Conservation (phyloP, 2,329 filamentous ascomycete species). For the Pseudonectria buxi region DNA sequence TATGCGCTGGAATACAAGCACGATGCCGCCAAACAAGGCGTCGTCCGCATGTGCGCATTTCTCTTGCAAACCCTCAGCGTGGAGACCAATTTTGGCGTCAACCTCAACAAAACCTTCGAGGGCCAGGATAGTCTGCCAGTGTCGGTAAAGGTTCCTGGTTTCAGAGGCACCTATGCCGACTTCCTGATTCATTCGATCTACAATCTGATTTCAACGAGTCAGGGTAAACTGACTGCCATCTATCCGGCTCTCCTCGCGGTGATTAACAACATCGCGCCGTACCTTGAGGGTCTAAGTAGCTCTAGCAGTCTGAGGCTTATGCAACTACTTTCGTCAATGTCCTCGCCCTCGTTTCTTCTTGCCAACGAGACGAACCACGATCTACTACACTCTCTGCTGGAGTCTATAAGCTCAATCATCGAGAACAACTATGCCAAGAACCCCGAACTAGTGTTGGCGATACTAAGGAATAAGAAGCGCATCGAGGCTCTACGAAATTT, state of each 20-base stretch:
- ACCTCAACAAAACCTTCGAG: conserved; percentile 82
- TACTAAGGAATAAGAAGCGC: conserved; percentile 71
- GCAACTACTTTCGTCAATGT: conserved; percentile 87
- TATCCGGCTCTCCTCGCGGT: conserved; percentile 89
- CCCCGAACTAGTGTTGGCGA: conserved; percentile 68
- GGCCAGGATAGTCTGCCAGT: conserved; percentile 80
- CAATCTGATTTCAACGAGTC: conserved; percentile 81
- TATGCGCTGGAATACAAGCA: conserved; percentile 86
- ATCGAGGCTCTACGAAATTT: conserved; percentile 83
- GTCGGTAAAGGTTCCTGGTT: conserved; percentile 74
- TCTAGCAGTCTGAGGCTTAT: conserved; percentile 74
- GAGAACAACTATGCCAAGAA: conserved; percentile 85
- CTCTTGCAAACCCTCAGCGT: conserved; percentile 91
- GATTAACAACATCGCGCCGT: conserved; percentile 86
- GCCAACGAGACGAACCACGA: conserved; percentile 87
- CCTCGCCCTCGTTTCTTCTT: conserved; percentile 82
- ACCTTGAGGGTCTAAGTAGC: conserved; percentile 69
- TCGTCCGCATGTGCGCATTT: conserved; percentile 97
- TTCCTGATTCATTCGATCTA: conserved; percentile 95
- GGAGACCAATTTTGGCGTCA: conserved; percentile 82
- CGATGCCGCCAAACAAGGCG: conserved; percentile 80
- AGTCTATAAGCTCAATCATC: conserved; percentile 82
- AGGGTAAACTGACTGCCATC: conserved; percentile 82
- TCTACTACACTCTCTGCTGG: conserved; percentile 72
- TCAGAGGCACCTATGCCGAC: conserved; percentile 86